A percentile compares a stretch with the other conserved stretches of the same genome.
phyloP scores from a whole-genome alignment of 768 basidiomycete species.

The Panaeolus cyanescens region DNA sequence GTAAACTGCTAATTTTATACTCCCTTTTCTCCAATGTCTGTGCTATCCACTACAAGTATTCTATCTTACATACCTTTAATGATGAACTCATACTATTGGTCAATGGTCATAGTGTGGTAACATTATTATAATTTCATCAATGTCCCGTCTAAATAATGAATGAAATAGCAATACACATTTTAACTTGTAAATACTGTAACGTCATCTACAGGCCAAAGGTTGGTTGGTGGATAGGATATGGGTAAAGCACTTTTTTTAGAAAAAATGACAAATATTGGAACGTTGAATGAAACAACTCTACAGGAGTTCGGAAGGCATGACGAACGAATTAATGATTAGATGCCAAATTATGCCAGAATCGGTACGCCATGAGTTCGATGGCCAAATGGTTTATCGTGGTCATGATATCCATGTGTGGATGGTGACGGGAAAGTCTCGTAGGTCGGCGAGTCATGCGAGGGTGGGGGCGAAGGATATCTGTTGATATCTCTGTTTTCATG shows the following conservation, averaged over 20 bases:
- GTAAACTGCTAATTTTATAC: background rate
- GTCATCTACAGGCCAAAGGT: background rate
- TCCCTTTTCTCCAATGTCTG: too few relatives aligned
- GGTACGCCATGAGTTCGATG: conserved; percentile 5
- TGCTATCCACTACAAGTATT: too few relatives aligned
- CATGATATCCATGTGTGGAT: conserved; percentile 3
- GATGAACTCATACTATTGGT: too few relatives aligned
- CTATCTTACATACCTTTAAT: too few relatives aligned
- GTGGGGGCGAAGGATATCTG: conserved; percentile 54
- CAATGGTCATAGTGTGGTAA: too few relatives aligned
- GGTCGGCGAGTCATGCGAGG: conserved; percentile 35
- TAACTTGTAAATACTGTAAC: background rate
- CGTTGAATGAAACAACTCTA: background rate
- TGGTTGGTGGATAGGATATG: background rate
- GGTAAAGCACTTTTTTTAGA: background rate
- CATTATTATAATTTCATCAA: too few relatives aligned
- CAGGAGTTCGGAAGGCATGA: background rate
- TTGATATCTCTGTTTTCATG: conserved; percentile 27
- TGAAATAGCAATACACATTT: conserved; percentile 6
- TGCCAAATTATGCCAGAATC: background rate
- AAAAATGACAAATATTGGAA: background rate
- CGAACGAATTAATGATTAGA: background rate
- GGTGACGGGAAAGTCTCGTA: conserved; percentile 27
- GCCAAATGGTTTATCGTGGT: conserved; percentile 3
- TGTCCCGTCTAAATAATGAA: background rate